Percentiles rank a stretch among this genome's conserved stretches.
These are phyloP conservation scores for Crithidia fasciculata DNA, from an alignment of 208 protist genomes.

Conservation along the genomic window DNA sequence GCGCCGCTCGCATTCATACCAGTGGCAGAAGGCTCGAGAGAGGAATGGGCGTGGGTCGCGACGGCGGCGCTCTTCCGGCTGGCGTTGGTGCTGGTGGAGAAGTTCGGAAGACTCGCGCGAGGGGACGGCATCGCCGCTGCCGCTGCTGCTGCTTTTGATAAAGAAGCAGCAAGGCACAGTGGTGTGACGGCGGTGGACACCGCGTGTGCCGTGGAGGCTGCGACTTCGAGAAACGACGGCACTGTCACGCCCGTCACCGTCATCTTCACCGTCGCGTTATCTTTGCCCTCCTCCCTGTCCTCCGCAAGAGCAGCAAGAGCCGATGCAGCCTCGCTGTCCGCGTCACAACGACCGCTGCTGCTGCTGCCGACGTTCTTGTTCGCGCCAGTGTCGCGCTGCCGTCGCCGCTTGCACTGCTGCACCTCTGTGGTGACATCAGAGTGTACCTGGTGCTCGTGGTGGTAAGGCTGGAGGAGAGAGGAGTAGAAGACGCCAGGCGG, in stretches of 20 bases:
- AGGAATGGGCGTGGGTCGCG: neutral
- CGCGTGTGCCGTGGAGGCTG: too few species aligned
- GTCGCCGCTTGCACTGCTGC: conserved; percentile 26
- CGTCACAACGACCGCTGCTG: neutral
- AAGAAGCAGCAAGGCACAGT: too few species aligned
- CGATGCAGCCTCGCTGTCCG: neutral
- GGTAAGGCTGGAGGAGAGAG: conserved; percentile 16
- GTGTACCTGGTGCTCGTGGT: conserved; percentile 24
- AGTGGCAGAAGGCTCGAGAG: neutral
- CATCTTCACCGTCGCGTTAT: too few species aligned
- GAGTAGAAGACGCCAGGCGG: conserved; percentile 21
- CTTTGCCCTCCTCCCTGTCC: too few species aligned
- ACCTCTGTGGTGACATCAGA: conserved; percentile 40
- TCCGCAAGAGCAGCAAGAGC: too few species aligned
- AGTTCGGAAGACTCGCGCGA: neutral
- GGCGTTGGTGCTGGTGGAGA: neutral
- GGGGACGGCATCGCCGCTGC: too few species aligned
- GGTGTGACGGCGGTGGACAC: too few species aligned
- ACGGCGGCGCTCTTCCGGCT: conserved; percentile 7
- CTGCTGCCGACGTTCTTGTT: neutral
- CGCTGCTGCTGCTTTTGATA: too few species aligned
- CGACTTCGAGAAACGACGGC: too few species aligned
- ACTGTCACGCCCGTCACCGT: too few species aligned
- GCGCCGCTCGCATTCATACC: too few species aligned
- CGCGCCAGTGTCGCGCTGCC: neutral